Conservation (phyloP, 345 rosid genomes). For the Jatropha curcas region DNA sequence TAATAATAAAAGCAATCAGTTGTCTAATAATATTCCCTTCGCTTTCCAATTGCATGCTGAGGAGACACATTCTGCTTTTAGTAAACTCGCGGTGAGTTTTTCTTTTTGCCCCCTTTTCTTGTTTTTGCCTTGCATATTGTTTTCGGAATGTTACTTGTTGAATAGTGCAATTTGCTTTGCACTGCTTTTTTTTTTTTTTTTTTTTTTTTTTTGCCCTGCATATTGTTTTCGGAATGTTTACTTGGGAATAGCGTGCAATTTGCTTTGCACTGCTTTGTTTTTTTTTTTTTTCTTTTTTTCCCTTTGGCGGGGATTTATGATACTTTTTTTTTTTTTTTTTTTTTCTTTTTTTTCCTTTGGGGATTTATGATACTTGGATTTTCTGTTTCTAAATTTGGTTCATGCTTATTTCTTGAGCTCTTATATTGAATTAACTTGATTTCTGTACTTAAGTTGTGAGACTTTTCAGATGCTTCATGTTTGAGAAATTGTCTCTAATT, state of each 20-base stretch:
- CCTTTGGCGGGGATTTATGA: too few relatives aligned
- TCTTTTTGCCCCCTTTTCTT: not conserved
- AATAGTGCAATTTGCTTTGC: not conserved
- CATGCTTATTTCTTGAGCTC: not conserved
- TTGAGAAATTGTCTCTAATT: not conserved
- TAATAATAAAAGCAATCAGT: not conserved
- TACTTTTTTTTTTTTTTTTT: too few relatives aligned
- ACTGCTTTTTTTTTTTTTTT: too few relatives aligned
- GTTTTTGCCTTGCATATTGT: not conserved
- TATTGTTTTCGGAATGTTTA: too few relatives aligned
- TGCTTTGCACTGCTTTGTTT: too few relatives aligned
- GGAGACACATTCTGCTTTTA: slow-evolving; percentile 37
- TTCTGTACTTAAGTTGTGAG: not conserved
- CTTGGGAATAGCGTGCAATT: too few relatives aligned
- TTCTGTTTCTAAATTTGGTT: not conserved
- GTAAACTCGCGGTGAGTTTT: slow-evolving; percentile 38
- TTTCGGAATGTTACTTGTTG: not conserved
- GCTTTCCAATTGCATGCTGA: slow-evolving; percentile 9
- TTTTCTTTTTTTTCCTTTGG: not conserved
- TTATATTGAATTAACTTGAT: not conserved
- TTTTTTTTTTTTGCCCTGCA: too few relatives aligned
- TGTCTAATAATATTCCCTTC: slow-evolving; percentile 20
- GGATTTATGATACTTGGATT: not conserved
- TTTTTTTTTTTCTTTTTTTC: too few relatives aligned
- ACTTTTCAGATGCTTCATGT: too few relatives aligned